These are phyloP conservation scores for Salicornia ramosissima DNA, from an alignment of 148 eudicot genomes.

Conservation along the genomic window DNA sequence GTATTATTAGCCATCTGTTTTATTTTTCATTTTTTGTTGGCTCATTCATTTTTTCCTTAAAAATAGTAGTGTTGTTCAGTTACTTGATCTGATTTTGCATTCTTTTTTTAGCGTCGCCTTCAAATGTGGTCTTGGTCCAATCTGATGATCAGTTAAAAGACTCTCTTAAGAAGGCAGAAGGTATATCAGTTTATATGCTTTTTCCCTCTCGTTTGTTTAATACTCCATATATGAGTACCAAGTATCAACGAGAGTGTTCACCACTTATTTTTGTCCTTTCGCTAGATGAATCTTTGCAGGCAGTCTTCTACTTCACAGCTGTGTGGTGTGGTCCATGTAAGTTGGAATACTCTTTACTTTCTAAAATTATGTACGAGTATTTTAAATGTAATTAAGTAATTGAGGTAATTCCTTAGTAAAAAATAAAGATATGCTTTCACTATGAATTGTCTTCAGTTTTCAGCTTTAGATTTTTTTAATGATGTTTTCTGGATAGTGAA, in stretches of 20 bases:
- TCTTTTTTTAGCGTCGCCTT: constrained; percentile 31
- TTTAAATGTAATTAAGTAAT: neutral
- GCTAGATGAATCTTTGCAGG: constrained; percentile 64
- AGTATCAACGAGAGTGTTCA: neutral
- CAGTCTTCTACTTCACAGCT: constrained; percentile 90
- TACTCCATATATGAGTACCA: neutral
- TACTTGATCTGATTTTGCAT: neutral
- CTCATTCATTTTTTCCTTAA: too few species aligned
- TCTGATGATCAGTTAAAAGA: constrained; percentile 68
- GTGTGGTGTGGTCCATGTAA: constrained; percentile 98
- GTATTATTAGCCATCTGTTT: neutral
- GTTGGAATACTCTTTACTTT: constrained; percentile 18
- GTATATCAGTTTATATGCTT: constrained; percentile 26
- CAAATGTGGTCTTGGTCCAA: constrained; percentile 57
- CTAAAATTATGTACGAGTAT: neutral
- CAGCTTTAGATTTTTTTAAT: too few species aligned
- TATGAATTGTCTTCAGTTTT: too few species aligned
- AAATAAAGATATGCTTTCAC: neutral
- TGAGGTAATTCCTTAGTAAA: neutral
- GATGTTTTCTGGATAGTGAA: too few species aligned
- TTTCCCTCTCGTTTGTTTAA: neutral
- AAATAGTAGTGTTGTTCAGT: neutral
- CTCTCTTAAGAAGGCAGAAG: constrained; percentile 62
- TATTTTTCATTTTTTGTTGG: neutral
- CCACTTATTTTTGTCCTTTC: neutral